Base-by-base conservation (phyloP, 176 grass and related monocot species). In the Musa troglodytarum region DNA sequence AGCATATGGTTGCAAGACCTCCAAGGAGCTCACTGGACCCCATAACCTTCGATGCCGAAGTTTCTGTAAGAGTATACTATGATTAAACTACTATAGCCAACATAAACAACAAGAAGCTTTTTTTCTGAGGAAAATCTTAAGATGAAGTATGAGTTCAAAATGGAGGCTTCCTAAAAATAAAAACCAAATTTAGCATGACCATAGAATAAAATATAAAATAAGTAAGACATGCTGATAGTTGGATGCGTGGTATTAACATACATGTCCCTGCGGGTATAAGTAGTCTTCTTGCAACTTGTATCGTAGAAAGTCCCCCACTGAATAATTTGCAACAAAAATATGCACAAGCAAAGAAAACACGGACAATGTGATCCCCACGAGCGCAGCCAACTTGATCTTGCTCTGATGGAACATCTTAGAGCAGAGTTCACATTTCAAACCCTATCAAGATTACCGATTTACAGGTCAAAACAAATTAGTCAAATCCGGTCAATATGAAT, bases 321-420 rank as follows among this genome's bases (percentile, higher is more conserved):
- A 94, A 85, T 89, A 94, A 67, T 99, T 94, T 19, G 96, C 96
- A 49, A 94, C 85, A 49, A 99, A 80, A 81, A 99, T 86, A 74
- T 99, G 96, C 69, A 94, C 91, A 2, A 92, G 75, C 80, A 99
- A 86, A 1, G 91, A 99, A 12, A 99, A 72, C 74, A 93, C 76
- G 0, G 91, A 99, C 54, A 99, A 72, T 24, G 84, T 52, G 21
- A 99, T 92, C 72, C 90, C 91, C n/a, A 95, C 62, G 16, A 77
- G 81, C n/a, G 84, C 92, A 79, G 85, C 87, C 86, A 94, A 75
- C 88, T 95, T 99, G 82, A 99, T 86, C 77, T 93, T 99, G 82
- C 86, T 92, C 78, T 88, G 94, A 70, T 86, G 83, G 43, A 99
- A 86, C 96, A 99, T 99, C 85, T 87, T 92, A 82, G 57, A 74